Evolutionary conservation across 805 yeast genomes (phyloP).

Genomic region (Wickerhamiella cacticola): DNA sequence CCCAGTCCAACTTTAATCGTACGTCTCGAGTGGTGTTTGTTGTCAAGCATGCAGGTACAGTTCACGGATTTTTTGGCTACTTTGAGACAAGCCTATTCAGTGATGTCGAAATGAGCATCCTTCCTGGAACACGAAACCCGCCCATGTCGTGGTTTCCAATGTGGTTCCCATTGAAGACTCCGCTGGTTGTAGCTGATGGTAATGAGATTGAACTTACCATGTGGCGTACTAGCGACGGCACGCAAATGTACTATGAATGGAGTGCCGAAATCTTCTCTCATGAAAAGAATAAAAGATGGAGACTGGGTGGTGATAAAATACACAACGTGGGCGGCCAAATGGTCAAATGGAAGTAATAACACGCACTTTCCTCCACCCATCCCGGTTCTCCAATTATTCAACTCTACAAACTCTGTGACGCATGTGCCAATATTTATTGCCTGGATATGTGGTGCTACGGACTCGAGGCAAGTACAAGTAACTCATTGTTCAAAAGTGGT

Average conservation of each 20-base stretch:
- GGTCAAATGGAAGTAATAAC: background rate
- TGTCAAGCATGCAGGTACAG: slow-evolving; percentile 38
- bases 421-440: too few species aligned
- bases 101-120: slow-evolving; percentile 42
- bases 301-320: slow-evolving; percentile 2
- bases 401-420: too few species aligned
- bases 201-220: slow-evolving; percentile 43
- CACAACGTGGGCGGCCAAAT: background rate
- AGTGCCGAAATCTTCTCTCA: slow-evolving; percentile 15
- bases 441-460: too few species aligned
- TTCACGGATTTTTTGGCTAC: slow-evolving; percentile 68
- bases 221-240: slow-evolving; percentile 35
- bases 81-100: slow-evolving; percentile 61
- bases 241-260: slow-evolving; percentile 60
- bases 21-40: slow-evolving; percentile 32
- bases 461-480: too few species aligned
- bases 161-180: slow-evolving; percentile 47
- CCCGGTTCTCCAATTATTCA: too few species aligned
- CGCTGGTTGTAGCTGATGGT: slow-evolving; percentile 41
- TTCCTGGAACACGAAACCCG: slow-evolving; percentile 27
- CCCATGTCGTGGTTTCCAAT: slow-evolving; percentile 57
- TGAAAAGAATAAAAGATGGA: background rate
- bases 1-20: slow-evolving; percentile 10
- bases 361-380: background rate
- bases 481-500: too few species aligned